These are phyloP conservation scores for Mentha longifolia DNA, from an alignment of 257 asterid genomes.

Conservation along the genomic window DNA sequence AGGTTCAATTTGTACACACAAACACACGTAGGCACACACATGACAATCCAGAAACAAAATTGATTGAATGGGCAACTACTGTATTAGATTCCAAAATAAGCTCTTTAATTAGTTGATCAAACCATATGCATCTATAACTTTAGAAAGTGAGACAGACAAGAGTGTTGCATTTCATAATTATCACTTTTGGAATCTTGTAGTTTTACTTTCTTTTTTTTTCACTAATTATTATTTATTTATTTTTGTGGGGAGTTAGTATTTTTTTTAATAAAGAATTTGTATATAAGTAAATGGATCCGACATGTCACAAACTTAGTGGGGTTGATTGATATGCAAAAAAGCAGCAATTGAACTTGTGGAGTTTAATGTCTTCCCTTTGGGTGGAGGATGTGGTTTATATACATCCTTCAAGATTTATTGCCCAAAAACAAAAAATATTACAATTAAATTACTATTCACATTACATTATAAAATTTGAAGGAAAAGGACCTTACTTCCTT, in stretches of 20 bases:
- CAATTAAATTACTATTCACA: too few species aligned
- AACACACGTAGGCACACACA: background rate
- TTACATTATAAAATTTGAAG: background rate
- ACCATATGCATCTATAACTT: background rate
- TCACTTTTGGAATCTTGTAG: conserved; percentile 9
- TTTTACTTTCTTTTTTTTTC: too few species aligned
- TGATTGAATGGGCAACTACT: too few species aligned
- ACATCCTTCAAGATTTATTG: conserved; percentile 34
- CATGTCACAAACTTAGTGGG: conserved; percentile 39
- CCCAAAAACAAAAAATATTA: too few species aligned
- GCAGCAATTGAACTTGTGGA: conserved; percentile 27
- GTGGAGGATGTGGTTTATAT: conserved; percentile 39
- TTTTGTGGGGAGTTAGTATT: background rate
- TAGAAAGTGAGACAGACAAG: conserved; percentile 5
- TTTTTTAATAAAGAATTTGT: conserved; percentile 18
- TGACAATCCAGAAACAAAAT: background rate
- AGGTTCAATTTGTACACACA: background rate
- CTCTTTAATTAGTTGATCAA: background rate
- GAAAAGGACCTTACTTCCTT: background rate
- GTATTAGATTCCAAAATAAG: conserved; percentile 3
- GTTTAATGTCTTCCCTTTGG: background rate
- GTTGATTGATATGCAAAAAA: conserved; percentile 32
- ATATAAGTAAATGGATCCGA: conserved; percentile 29
- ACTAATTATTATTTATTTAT: background rate
- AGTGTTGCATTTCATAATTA: conserved; percentile 17